Evolutionary conservation across 1,284 basidiomycete genomes (phyloP).

Genomic region (Cryptococcus sp.): DNA sequence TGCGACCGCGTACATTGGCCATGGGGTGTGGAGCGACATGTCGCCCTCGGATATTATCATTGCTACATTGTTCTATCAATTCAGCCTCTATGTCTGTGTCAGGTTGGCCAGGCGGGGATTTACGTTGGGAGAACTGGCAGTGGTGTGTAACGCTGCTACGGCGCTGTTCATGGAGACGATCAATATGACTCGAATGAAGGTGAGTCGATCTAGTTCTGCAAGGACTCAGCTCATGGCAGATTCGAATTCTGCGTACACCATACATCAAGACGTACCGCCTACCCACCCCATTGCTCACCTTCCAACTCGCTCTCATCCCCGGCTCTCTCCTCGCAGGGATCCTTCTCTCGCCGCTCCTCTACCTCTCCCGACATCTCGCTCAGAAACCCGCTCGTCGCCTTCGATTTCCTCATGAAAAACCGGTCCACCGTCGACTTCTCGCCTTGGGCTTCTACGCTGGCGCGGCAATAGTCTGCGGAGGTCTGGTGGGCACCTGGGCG

Average conservation of each 20-base stretch:
- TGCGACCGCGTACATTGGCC: constrained; percentile 34
- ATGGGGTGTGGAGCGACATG: constrained; percentile 54
- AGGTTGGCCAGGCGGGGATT: constrained; percentile 87
- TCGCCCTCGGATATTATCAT: constrained; percentile 70
- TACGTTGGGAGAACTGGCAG: constrained; percentile 86
- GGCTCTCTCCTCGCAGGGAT: constrained; percentile 89
- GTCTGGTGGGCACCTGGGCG: constrained; percentile 88
- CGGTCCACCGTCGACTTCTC: constrained; percentile 73
- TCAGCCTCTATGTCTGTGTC: constrained; percentile 81
- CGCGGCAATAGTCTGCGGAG: constrained; percentile 68
- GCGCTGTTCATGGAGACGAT: constrained; percentile 79
- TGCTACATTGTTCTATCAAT: constrained; percentile 79
- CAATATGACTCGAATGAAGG: constrained; percentile 72
- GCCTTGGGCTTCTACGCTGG: constrained; percentile 83
- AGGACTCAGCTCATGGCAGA: constrained; percentile 49
- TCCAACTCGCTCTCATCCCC: constrained; percentile 88
- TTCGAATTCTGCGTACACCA: constrained; percentile 71
- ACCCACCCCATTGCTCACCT: constrained; percentile 84
- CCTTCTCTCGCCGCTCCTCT: constrained; percentile 87
- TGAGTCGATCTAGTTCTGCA: constrained; percentile 45
- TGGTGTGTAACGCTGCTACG: constrained; percentile 82
- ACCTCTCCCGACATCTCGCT: constrained; percentile 86
- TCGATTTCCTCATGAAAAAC: constrained; percentile 80
- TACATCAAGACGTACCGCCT: constrained; percentile 89
- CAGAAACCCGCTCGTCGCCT: constrained; percentile 84